Percentiles rank a stretch among this genome's conserved stretches.
Evolutionary conservation across 257 asterid genomes (phyloP).

Genomic region (Nicotiana paniculata): DNA sequence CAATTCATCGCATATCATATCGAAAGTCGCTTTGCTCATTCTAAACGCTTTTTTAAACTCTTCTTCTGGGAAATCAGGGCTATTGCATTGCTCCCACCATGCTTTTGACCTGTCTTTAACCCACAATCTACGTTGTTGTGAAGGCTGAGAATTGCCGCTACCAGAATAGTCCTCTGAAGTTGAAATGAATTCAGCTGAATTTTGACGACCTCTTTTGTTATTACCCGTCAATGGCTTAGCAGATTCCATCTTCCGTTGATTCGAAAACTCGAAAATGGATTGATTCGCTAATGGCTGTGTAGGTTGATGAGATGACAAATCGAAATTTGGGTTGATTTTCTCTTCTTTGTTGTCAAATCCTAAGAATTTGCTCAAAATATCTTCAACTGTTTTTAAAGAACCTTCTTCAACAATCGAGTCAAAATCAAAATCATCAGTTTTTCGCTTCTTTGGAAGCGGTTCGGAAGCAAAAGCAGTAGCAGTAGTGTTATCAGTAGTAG

Average conservation of each 20-base stretch:
- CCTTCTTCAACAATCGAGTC: not conserved
- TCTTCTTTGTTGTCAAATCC: slow-evolving; percentile 9
- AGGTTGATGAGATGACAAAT: too few relatives aligned
- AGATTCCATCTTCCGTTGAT: not conserved
- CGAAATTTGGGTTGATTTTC: not conserved
- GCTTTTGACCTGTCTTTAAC: slow-evolving; percentile 74
- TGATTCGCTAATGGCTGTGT: not conserved
- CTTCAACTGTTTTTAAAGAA: slow-evolving; percentile 16
- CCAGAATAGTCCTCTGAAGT: not conserved
- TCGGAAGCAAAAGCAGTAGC: not conserved
- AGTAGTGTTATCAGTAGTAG: not conserved
- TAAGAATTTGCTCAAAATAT: slow-evolving; percentile 15
- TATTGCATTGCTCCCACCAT: slow-evolving; percentile 84
- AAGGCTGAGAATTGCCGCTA: not conserved
- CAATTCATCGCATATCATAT: slow-evolving; percentile 61
- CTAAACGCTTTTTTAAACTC: slow-evolving; percentile 62
- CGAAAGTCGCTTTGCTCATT: slow-evolving; percentile 69
- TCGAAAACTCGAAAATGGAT: not conserved
- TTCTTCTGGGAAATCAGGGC: slow-evolving; percentile 61
- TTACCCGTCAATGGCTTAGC: not conserved
- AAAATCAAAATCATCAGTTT: slow-evolving; percentile 9
- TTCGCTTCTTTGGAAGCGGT: slow-evolving; percentile 8
- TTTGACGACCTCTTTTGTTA: slow-evolving; percentile 20
- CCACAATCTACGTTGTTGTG: slow-evolving; percentile 59
- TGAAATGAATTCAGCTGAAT: slow-evolving; percentile 18